phyloP scores from a whole-genome alignment of 345 rosid species.

The Capsella bursapastoris region DNA sequence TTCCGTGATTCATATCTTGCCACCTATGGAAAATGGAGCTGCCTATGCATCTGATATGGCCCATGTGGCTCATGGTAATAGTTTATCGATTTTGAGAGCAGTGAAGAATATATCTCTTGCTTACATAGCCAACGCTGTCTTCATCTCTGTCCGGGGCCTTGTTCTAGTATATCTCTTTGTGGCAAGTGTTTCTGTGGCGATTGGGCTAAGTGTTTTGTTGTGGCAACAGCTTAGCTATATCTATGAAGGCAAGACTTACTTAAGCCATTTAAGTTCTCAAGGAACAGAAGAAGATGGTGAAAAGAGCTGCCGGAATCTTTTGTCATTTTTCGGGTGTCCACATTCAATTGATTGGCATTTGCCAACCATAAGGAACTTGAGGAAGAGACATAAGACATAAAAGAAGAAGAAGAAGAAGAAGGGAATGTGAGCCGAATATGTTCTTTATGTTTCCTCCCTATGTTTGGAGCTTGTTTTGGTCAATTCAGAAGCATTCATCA shows the following conservation, averaged over 20 bases:
- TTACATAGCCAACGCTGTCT: slow-evolving; percentile 55
- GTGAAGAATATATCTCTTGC: slow-evolving; percentile 57
- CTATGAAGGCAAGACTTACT: slow-evolving; percentile 78
- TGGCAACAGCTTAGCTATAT: slow-evolving; percentile 88
- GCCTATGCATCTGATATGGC: slow-evolving; percentile 32
- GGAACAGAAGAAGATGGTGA: slow-evolving; percentile 54
- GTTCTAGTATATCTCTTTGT: slow-evolving; percentile 75
- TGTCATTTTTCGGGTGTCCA: slow-evolving; percentile 76
- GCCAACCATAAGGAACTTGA: slow-evolving; percentile 49
- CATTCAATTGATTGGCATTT: slow-evolving; percentile 56
- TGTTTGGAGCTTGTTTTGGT: slow-evolving; percentile 32
- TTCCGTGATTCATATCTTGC: slow-evolving; percentile 58
- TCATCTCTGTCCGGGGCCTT: slow-evolving; percentile 69
- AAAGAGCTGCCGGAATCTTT: slow-evolving; percentile 68
- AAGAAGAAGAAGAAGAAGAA: not conserved
- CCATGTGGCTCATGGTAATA: slow-evolving; percentile 35
- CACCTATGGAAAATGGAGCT: slow-evolving; percentile 46
- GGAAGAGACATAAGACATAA: slow-evolving; percentile 69
- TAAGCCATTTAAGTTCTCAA: slow-evolving; percentile 64
- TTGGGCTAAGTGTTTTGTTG: slow-evolving; percentile 71
- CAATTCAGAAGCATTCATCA: slow-evolving; percentile 16
- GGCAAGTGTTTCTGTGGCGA: slow-evolving; percentile 69
- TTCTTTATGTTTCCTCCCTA: slow-evolving; percentile 19
- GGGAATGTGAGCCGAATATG: not conserved
- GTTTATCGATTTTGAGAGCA: slow-evolving; percentile 43